phyloP scores from a whole-genome alignment of 768 basidiomycete genomes.

The Lactarius tabidus region DNA sequence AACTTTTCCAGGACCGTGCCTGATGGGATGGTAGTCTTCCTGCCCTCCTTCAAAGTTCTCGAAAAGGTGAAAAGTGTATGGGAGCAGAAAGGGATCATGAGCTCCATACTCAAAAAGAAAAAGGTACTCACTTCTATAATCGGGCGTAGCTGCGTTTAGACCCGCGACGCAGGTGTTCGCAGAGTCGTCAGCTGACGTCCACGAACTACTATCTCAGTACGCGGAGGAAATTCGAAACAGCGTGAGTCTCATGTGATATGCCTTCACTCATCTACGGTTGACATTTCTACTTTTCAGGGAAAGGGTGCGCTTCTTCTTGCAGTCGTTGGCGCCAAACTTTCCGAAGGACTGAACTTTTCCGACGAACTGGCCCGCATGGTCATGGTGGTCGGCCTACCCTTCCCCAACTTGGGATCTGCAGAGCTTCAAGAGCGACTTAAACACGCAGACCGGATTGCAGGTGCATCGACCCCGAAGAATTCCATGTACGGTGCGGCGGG shows the following conservation, averaged over 20 bases:
- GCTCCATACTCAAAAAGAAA: conserved; percentile 67
- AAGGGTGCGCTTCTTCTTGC: conserved; percentile 83
- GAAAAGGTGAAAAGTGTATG: conserved; percentile 63
- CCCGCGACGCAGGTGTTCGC: conserved; percentile 13
- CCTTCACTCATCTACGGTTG: background rate
- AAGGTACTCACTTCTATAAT: conserved; percentile 43
- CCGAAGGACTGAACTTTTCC: conserved; percentile 73
- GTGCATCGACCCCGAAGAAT: conserved; percentile 48
- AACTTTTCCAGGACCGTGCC: conserved; percentile 79
- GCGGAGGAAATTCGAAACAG: conserved; percentile 17
- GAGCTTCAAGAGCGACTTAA: conserved; percentile 90
- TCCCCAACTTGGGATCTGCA: conserved; percentile 85
- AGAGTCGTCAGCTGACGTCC: conserved; percentile 21
- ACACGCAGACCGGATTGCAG: conserved; percentile 65
- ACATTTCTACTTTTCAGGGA: conserved; percentile 22
- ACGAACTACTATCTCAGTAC: conserved; percentile 15
- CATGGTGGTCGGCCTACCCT: conserved; percentile 86
- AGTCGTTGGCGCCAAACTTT: conserved; percentile 96
- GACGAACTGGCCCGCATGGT: conserved; percentile 69
- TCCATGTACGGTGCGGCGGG: conserved; percentile 38
- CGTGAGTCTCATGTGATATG: background rate
- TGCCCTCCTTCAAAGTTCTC: conserved; percentile 87
- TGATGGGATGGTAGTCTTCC: conserved; percentile 88
- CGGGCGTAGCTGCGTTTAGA: background rate
- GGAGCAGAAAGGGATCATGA: conserved; percentile 56